Evolutionary conservation across 305 asterid species (phyloP).

Genomic region (Coffea humblotiana): DNA sequence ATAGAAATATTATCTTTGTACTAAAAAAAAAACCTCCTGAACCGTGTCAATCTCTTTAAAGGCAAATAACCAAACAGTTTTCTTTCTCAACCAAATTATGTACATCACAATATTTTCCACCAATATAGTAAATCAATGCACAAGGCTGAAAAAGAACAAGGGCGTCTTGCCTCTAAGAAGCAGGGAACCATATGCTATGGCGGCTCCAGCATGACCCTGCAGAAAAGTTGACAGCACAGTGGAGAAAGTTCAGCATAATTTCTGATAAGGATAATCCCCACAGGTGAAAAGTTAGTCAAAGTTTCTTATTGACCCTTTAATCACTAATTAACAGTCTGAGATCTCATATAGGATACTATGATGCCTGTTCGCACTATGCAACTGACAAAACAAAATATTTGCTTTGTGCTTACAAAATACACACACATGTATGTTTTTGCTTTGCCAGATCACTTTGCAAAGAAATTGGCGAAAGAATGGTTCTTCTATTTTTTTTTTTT

Average conservation of each 20-base stretch:
- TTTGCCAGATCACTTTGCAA: neutral
- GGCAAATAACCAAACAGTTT: neutral
- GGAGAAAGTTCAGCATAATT: neutral
- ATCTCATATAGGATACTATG: neutral
- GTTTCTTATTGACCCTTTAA: neutral
- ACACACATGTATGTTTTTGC: neutral
- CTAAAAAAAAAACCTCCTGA: neutral
- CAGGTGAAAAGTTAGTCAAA: neutral
- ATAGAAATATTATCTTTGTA: no score
- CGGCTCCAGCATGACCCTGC: slow-evolving; percentile 91
- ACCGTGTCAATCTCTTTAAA: neutral
- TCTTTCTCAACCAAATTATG: neutral
- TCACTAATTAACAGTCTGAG: neutral
- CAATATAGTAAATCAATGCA: neutral
- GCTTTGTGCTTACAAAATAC: neutral
- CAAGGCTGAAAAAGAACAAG: neutral
- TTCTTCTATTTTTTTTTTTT: neutral
- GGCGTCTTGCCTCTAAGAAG: slow-evolving; percentile 62
- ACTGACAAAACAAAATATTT: neutral
- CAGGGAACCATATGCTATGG: slow-evolving; percentile 87
- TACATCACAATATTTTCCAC: neutral
- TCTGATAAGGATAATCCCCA: slow-evolving; percentile 6
- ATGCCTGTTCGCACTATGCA: neutral
- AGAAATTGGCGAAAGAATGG: neutral
- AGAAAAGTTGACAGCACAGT: slow-evolving; percentile 23